Evolutionary conservation across 176 grass and related monocot genomes (phyloP), one percentile per base, ranked within the genome.

Genomic region (Calamus simplicifolius): DNA sequence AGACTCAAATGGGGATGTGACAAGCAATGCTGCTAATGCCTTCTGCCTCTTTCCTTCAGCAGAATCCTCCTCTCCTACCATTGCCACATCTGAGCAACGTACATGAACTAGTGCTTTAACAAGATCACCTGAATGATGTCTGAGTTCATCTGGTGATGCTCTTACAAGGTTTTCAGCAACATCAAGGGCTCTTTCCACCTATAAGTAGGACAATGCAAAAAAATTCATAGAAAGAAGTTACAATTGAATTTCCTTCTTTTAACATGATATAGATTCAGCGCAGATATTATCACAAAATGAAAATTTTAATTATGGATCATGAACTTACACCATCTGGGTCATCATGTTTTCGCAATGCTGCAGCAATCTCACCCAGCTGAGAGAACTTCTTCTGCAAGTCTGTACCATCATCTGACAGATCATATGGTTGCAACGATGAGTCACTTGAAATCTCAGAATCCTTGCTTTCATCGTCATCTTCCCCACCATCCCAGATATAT

Each of bases 31-130:
- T 56, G 84, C 71, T 69, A 96, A 61, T 70, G 91, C 83, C 65
- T 84, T 96, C 48, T 96, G 80, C 63, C 83, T 89, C 68, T 90
- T 90, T 69, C 73, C 86, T 87, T 96, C 91, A 68, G 83, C 73
- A 61, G 80, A 87, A 64, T 90, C 91, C 87, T 96, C 91, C 72
- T 96, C 86, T 59, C 86, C 91, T 87, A 90, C 91, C 59, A 76
- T 59, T 79, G 80, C 72, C 50, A 79, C 51, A 62, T 87, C 86
- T 73, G 91, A 80, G 71, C 91, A 96, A 58, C 91, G 80, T 73
- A 90, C 86, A 79, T 90, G 77, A 48, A 96, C 83, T 50, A 96
- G 52, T 59, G 86, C 86, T 77, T 79, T 81, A 62, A 85, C 82
- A 74, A 96, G 83, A 58, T 96, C 86, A 50, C 80, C 74, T n/a